Evolutionary conservation across 371 early-diverging fungal genomes (phyloP).

Genomic region (Phascolomyces articulosus): DNA sequence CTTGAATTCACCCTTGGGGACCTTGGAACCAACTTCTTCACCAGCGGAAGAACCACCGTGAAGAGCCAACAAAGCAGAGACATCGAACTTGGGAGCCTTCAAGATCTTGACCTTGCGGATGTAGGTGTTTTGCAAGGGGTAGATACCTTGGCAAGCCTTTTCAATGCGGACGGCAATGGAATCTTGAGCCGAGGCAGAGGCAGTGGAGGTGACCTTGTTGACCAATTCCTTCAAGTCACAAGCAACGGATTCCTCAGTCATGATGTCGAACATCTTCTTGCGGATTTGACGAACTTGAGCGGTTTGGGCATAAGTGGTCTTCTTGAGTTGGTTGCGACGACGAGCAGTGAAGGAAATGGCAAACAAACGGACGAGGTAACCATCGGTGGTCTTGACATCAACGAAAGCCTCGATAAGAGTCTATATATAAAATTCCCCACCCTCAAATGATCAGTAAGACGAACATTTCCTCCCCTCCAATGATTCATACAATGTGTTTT

Average conservation of each 20-base stretch:
- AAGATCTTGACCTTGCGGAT: constrained; percentile 99
- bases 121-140: constrained; percentile 98
- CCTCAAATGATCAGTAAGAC: too few species aligned
- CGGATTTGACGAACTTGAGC: constrained; percentile 99
- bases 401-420: constrained; percentile 98
- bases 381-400: constrained; percentile 99
- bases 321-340: constrained; percentile 94
- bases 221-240: constrained; percentile 98
- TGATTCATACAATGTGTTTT: too few species aligned
- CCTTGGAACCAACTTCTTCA: constrained; percentile 84
- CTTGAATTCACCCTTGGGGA: constrained; percentile 50
- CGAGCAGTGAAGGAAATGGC: constrained; percentile 98
- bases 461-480: too few species aligned
- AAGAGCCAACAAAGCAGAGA: constrained; percentile 95
- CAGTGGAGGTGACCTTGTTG: constrained; percentile 88
- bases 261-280: constrained; percentile 99
- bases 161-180: constrained; percentile 96
- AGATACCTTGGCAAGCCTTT: constrained; percentile 97
- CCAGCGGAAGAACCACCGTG: constrained; percentile 83
- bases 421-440: too few species aligned
- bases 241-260: constrained; percentile 87
- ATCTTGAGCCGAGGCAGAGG: constrained; percentile 61
- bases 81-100: constrained; percentile 97
- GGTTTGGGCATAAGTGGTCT: constrained; percentile 98
- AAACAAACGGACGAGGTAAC: constrained; percentile 98